phyloP scores from a whole-genome alignment of 1,139 yeast species.

The Sugiyamaella japonica region DNA sequence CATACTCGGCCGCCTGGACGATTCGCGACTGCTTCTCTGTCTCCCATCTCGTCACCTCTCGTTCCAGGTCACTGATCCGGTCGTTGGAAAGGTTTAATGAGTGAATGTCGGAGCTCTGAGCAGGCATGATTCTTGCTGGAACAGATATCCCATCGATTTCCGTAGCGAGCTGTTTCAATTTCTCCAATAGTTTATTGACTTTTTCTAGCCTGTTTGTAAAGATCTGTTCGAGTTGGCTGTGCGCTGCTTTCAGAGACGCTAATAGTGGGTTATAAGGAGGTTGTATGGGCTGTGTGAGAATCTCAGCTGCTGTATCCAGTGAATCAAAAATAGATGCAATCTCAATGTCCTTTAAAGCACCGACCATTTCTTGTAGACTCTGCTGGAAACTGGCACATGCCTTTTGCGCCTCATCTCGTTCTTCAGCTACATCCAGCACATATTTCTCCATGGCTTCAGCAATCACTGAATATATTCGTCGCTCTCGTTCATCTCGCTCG shows the following conservation, averaged over 20 bases:
- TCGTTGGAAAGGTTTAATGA: constrained; percentile 22
- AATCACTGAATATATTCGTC: constrained; percentile 36
- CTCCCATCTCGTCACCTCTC: constrained; percentile 34
- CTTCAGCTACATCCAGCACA: constrained; percentile 34
- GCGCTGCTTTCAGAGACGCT: constrained; percentile 25
- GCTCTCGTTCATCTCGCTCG: constrained; percentile 37
- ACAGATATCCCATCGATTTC: constrained; percentile 29
- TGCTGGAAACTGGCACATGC: constrained; percentile 33
- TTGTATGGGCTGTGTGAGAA: constrained; percentile 15
- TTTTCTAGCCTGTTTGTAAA: constrained; percentile 29
- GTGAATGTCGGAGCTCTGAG: constrained; percentile 19
- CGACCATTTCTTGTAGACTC: constrained; percentile 32
- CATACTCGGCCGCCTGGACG: constrained; percentile 27
- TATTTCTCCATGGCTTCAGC: constrained; percentile 37
- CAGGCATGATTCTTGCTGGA: constrained; percentile 24
- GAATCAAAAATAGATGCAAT: constrained; percentile 18
- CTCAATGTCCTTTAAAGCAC: constrained; percentile 36
- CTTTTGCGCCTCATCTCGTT: constrained; percentile 33
- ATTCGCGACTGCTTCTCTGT: constrained; percentile 33
- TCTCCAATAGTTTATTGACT: constrained; percentile 27
- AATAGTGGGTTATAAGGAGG: constrained; percentile 32
- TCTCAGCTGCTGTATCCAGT: neutral
- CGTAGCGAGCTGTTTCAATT: constrained; percentile 24
- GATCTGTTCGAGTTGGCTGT: constrained; percentile 26
- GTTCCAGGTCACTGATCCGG: constrained; percentile 31